Conservation (phyloP, 495 filamentous ascomycete genomes). For the Lepraria neglecta region DNA sequence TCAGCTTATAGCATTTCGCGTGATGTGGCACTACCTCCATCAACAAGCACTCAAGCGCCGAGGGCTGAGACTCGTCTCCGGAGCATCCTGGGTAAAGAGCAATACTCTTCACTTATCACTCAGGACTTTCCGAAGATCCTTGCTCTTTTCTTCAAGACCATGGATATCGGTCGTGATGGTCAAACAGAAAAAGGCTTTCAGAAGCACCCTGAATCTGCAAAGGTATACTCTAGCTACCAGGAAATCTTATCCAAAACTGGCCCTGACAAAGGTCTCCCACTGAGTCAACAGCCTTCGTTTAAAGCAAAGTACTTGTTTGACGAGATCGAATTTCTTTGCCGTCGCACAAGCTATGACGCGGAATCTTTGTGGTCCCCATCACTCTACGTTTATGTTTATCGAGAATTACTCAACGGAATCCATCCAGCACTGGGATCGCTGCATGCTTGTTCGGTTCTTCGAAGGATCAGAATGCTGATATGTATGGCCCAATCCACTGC, state of each 20-base stretch:
- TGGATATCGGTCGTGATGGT: slow-evolving; percentile 74
- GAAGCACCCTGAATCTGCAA: slow-evolving; percentile 51
- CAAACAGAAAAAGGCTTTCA: slow-evolving; percentile 66
- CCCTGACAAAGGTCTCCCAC: slow-evolving; percentile 54
- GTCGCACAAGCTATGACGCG: slow-evolving; percentile 56
- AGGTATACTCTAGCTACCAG: slow-evolving; percentile 56
- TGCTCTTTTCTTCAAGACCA: slow-evolving; percentile 58
- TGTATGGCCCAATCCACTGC: slow-evolving; percentile 67
- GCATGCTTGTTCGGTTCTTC: slow-evolving; percentile 76
- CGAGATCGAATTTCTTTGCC: slow-evolving; percentile 70
- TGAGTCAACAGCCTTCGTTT: slow-evolving; percentile 82
- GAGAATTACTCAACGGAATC: slow-evolving; percentile 71
- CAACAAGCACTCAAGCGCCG: slow-evolving; percentile 44
- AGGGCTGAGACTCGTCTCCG: slow-evolving; percentile 64
- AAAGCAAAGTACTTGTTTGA: slow-evolving; percentile 64
- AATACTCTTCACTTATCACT: slow-evolving; percentile 54
- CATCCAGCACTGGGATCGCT: slow-evolving; percentile 83
- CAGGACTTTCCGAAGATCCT: slow-evolving; percentile 70
- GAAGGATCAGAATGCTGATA: slow-evolving; percentile 76
- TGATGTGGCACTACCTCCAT: slow-evolving; percentile 59
- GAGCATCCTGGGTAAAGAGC: slow-evolving; percentile 59
- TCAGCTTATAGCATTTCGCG: slow-evolving; percentile 78
- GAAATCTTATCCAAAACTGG: slow-evolving; percentile 59
- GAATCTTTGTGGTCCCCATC: slow-evolving; percentile 68
- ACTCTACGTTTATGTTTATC: slow-evolving; percentile 65